Base-by-base conservation (phyloP, 1,284 basidiomycete species). In the Lignosus rhinocerotis region DNA sequence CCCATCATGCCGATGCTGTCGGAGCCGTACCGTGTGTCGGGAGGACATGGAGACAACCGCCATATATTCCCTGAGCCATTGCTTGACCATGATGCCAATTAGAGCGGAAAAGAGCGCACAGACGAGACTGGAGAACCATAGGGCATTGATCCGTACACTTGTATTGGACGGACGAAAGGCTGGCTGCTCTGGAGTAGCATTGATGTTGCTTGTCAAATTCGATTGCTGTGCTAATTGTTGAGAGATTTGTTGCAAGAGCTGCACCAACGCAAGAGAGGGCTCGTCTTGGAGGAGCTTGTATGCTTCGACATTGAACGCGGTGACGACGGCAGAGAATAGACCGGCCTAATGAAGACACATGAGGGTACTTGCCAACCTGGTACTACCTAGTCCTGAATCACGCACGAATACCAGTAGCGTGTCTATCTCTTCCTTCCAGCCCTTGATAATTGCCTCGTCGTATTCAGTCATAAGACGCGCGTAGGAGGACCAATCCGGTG, bases 1-100 rank as follows among this genome's bases (percentile, higher is more conserved):
- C 21, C 69, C 69, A n/a, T 70, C 66, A 47, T 63, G 66, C 0
- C 69, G 64, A 48, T 70, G 60, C 47, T 72, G 70, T 21, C 70
- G 56, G 6, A 70, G 49, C 14, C 61, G 61, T 8, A 64, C 55
- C n/a, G 19, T 52, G 31, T 66, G 56, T 8, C 58, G 58, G 21
- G 62, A 57, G 10, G 67, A 62, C 2, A 58, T 49, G 5, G 67
- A 58, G 9, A 60, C 51, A 1, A 47, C 49, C n/a, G 55, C 39
- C 42, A 64, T 48, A 52, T 63, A 67, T 43, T 66, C 66, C 9
- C 66, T 51, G 0, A 64, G 42, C 66, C 66, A 68, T 52, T 68
- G 67, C 36, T 68, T 68, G 21, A 62, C 62, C 25, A 65, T 46
- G 36, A 68, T 64, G 12, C 61, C 62, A 9, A 68, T 60, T n/a